Evolutionary conservation across 2,329 filamentous ascomycete genomes (phyloP).

Genomic region (Biscogniauxia marginata): DNA sequence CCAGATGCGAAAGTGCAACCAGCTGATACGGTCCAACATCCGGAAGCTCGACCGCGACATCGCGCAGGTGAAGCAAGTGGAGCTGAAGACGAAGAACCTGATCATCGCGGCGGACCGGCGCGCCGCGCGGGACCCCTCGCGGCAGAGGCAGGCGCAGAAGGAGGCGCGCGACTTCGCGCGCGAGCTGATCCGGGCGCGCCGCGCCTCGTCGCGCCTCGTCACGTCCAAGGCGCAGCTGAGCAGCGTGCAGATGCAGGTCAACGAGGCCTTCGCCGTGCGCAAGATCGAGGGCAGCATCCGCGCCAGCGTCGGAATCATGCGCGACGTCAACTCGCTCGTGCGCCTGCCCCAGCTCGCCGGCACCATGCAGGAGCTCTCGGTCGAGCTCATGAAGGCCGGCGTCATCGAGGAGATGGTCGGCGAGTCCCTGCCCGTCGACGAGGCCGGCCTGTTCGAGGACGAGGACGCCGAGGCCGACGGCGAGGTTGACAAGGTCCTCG

Average conservation of each 20-base stretch:
- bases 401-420: constrained; percentile 98
- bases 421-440: constrained; percentile 76
- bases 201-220: constrained; percentile 69
- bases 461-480: constrained; percentile 70
- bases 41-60: constrained; percentile 96
- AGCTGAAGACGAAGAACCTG: constrained; percentile 79
- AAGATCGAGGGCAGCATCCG: constrained; percentile 94
- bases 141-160: constrained; percentile 72
- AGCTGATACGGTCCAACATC: constrained; percentile 82
- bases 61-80: constrained; percentile 70
- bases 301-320: constrained; percentile 90
- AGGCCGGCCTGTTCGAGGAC: constrained; percentile 69
- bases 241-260: constrained; percentile 95
- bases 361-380: constrained; percentile 84
- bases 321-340: constrained; percentile 86
- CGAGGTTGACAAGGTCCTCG: constrained; percentile 90
- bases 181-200: constrained; percentile 81
- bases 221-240: constrained; percentile 90
- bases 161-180: constrained; percentile 87
- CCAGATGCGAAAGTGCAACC: constrained; percentile 93
- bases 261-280: constrained; percentile 90
- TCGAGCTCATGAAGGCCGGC: constrained; percentile 89
- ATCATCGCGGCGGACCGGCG: constrained; percentile 83
- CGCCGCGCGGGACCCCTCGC: constrained; percentile 74
- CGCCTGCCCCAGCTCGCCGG: constrained; percentile 80